Evolutionary conservation across 257 asterid genomes (phyloP), one percentile per base, ranked within the genome.

Genomic region (Plantago ovata): DNA sequence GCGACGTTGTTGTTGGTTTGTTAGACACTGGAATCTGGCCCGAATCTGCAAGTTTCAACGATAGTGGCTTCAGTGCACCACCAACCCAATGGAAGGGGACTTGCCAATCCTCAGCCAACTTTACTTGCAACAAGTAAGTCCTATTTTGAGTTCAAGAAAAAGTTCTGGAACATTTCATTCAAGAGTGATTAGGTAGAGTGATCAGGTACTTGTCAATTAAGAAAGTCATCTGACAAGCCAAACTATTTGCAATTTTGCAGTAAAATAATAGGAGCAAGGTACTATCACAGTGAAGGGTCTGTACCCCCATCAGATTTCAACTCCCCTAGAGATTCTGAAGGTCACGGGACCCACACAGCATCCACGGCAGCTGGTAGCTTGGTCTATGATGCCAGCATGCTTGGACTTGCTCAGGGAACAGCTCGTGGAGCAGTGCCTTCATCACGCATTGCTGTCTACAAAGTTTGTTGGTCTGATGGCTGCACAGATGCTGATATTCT

Each of bases 361-460:
- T 84, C 86, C 56, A 84, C 77, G 3, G 86, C 84, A 21, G 81
- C 79, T 0, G 84, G 93, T 4, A 13, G 58, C 0, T 0, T 51
- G 0, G 86, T 81, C 14, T 33, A 74, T 10, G 68, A 72, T 0
- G 82, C 88, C 24, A 79, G 51, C 61, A 38, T 84, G 40, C 63
- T 61, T 6, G 78, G 72, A 59, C 60, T 84, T 0, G 88, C 70
- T 0, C 58, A 33, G 0, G 93, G 88, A 55, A 76, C 77, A 0
- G 84, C 86, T 1, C 73, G 88, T 32, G 88, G 93, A 48, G 93
- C 70, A 9, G 93, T 67, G 9, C 86, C 88, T 1, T 74, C 84
- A 0, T 79, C 82, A 0, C 79, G 93, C 28, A 46, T 84, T 56
- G 82, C 84, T 0, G 84, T 81, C 1, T 81, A 81, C 74, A 81